Evolutionary conservation across 2,329 filamentous ascomycete genomes (phyloP).

Genomic region (Colletotrichum sp.): DNA sequence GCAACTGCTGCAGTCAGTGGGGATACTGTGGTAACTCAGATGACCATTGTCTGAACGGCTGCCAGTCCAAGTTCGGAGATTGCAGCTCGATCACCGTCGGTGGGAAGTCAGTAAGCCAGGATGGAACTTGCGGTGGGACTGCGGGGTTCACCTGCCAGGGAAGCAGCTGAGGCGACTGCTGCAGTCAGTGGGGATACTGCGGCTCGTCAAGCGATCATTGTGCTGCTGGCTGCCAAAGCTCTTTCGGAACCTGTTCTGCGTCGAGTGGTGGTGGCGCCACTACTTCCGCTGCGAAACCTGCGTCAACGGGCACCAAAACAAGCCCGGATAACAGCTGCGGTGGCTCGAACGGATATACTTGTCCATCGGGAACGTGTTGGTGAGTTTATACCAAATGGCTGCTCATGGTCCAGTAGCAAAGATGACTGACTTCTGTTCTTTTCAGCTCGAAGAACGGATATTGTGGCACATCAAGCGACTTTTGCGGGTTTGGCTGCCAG

Average conservation of each 20-base stretch:
- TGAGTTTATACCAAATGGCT: too few species aligned
- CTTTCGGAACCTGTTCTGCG: slow-evolving; percentile 8
- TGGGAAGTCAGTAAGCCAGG: neutral
- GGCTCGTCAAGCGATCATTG: slow-evolving; percentile 22
- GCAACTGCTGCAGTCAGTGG: slow-evolving; percentile 21
- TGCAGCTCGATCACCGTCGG: slow-evolving; percentile 16
- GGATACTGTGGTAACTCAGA: slow-evolving; percentile 21
- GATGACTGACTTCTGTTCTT: neutral
- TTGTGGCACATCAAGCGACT: slow-evolving; percentile 19
- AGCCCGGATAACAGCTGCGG: slow-evolving; percentile 43
- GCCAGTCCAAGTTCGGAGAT: slow-evolving; percentile 19
- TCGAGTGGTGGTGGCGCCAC: neutral
- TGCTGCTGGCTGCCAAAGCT: slow-evolving; percentile 5
- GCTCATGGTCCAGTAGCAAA: neutral
- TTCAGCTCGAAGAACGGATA: slow-evolving; percentile 16
- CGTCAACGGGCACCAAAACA: neutral
- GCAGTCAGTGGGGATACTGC: slow-evolving; percentile 23
- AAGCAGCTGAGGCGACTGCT: slow-evolving; percentile 19
- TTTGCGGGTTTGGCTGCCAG: slow-evolving; percentile 21
- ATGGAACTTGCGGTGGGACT: slow-evolving; percentile 7
- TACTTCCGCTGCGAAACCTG: neutral
- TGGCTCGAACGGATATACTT: slow-evolving; percentile 42
- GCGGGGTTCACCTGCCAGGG: slow-evolving; percentile 3
- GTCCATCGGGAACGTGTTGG: slow-evolving; percentile 25
- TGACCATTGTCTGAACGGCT: slow-evolving; percentile 19